Base-by-base conservation (phyloP, 139 green algal genomes). In the Picochlorum sp. region DNA sequence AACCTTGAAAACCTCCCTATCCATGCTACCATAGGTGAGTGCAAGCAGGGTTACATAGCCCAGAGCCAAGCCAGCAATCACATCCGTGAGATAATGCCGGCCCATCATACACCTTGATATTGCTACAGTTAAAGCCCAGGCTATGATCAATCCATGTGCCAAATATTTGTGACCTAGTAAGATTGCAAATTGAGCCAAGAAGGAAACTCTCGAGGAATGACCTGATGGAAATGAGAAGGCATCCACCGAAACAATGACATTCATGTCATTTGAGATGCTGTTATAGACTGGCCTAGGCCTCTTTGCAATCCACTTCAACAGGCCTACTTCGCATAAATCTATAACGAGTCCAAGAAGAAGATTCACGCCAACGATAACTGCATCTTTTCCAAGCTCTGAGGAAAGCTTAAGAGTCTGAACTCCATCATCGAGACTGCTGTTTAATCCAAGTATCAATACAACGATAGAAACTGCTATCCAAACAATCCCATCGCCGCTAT, bases 241-340 rank as follows among this genome's bases (percentile, higher is more conserved):
- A 62, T 88, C 82, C 15, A 88, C 82, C 4, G 73, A 45, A 15
- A 87, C 80, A 8, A 88, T 74, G 7, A 84, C 58, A 9, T 72
- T 37, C 37, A 81, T 85, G 60, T 88, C 81, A 0, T 65, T 66
- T 10, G 37, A 47, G 3, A 78, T 57, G 14, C 18, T n/a, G 52
- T 85, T 88, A 69, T 88, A 84, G 0, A 70, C 57, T 3, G 82
- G 82, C n/a, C 82, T 59, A 14, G 49, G 23, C 13, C 82, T 67
- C 20, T 69, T 52, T 6, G 82, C 51, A 0, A 73, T 2, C 5
- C 47, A 69, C 54, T 88, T 88, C 10, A 82, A 2, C 1, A 51
- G 24, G 3, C 80, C 82, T 56, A 85, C 77, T 30, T 82, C 45
- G 5, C 61, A 56, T 37, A 88, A 26, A 55, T 88, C 82, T 3